A percentile compares a stretch with the other conserved stretches of the same genome.
These are phyloP conservation scores for Amanita muscaria DNA, from an alignment of 768 basidiomycete species.

Conservation along the genomic window DNA sequence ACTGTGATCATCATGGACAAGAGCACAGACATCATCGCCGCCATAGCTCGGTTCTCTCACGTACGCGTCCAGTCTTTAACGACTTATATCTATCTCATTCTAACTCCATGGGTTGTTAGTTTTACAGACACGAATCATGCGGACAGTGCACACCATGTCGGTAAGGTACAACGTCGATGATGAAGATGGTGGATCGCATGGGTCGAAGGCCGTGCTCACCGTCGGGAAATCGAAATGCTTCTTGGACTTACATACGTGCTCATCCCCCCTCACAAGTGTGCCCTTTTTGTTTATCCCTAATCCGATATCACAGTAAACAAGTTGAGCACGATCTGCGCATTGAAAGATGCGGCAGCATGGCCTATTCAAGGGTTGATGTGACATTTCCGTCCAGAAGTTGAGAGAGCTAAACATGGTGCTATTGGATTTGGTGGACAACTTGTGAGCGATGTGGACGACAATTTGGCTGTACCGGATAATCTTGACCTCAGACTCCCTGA, in stretches of 20 bases:
- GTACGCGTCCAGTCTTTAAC: constrained; percentile 18
- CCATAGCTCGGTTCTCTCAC: constrained; percentile 91
- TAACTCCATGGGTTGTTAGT: constrained; percentile 24
- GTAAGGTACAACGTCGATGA: constrained; percentile 98
- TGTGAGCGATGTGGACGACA: constrained; percentile 57
- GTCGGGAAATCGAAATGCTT: constrained; percentile 96
- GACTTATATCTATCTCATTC: background rate
- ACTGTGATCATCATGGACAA: constrained; percentile 99
- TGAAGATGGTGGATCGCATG: constrained; percentile 99
- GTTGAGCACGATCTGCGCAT: constrained; percentile 95
- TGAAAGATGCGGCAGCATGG: constrained; percentile 98
- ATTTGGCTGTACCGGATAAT: constrained; percentile 67
- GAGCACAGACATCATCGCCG: constrained; percentile 87
- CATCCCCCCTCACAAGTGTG: background rate
- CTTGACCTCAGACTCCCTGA: constrained; percentile 41
- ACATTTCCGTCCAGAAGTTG: constrained; percentile 94
- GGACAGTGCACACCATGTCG: constrained; percentile 95
- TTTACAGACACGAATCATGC: constrained; percentile 98
- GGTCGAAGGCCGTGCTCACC: constrained; percentile 85
- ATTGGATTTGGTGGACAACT: constrained; percentile 86
- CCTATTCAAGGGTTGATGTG: constrained; percentile 97
- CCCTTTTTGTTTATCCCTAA: background rate
- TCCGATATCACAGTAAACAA: constrained; percentile 61
- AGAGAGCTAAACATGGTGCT: constrained; percentile 66
- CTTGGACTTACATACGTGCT: constrained; percentile 77